Percentiles rank a stretch among this genome's conserved stretches.
Evolutionary conservation across 2,329 filamentous ascomycete genomes (phyloP).

Genomic region (Tolypocladium sp.): DNA sequence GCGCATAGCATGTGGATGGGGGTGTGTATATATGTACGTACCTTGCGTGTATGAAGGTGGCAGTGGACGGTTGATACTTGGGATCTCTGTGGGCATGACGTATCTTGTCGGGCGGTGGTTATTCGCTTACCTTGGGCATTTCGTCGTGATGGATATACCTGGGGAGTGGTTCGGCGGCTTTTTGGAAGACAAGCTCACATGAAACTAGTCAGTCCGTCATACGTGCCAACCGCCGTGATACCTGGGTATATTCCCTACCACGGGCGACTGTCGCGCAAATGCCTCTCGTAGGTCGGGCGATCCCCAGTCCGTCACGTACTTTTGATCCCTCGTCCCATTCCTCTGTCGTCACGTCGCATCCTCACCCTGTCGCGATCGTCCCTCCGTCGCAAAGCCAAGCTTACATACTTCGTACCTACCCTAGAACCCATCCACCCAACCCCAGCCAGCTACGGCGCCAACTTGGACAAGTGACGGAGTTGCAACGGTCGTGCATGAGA

Average conservation of each 20-base stretch:
- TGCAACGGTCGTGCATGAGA: too few relatives aligned
- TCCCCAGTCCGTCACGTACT: neutral
- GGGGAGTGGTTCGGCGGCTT: neutral
- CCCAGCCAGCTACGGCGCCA: too few relatives aligned
- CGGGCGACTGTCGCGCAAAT: neutral
- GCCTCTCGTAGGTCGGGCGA: neutral
- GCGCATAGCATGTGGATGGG: slow-evolving; percentile 26
- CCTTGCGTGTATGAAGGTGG: neutral
- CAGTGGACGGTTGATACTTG: neutral
- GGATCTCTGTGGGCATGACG: neutral
- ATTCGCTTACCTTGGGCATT: neutral
- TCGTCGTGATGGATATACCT: neutral
- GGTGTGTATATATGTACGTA: neutral
- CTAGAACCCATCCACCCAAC: too few relatives aligned
- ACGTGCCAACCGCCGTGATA: neutral
- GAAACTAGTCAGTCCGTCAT: neutral
- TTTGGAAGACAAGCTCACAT: neutral
- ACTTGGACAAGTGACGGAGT: too few relatives aligned
- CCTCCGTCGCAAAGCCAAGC: neutral
- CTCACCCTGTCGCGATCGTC: neutral
- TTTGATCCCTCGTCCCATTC: neutral
- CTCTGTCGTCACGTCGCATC: neutral
- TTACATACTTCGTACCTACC: too few relatives aligned
- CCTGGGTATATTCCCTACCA: neutral
- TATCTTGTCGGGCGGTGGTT: neutral